Conservation (phyloP, 352 stramenopile species). For the Globisporangium solare region DNA sequence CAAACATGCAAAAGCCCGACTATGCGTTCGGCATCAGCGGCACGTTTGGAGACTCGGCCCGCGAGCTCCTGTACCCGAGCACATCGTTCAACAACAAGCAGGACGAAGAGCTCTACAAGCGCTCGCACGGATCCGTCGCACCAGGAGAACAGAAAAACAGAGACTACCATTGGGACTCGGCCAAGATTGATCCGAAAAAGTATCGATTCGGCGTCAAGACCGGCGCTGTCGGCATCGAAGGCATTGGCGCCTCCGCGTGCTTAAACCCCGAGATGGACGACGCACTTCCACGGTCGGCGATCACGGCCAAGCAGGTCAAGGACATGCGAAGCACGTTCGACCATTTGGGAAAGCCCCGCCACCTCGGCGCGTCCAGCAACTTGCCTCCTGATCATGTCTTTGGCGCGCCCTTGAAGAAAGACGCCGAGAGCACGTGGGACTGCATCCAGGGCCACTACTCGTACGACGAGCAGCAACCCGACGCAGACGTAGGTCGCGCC, state of each 20-base stretch:
- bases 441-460: constrained; percentile 86
- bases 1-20: constrained; percentile 43
- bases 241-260: constrained; percentile 43
- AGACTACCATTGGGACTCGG: constrained; percentile 73
- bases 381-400: constrained; percentile 57
- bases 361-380: constrained; percentile 40
- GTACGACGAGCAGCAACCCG: constrained; percentile 71
- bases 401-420: constrained; percentile 41
- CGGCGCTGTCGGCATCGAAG: constrained; percentile 31
- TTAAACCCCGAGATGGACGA: constrained; percentile 77
- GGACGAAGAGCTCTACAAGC: constrained; percentile 65
- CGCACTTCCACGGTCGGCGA: constrained; percentile 23
- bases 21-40: constrained; percentile 64
- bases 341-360: constrained; percentile 63
- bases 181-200: constrained; percentile 60
- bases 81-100: constrained; percentile 57
- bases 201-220: constrained; percentile 69
- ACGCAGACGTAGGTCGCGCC: constrained; percentile 75
- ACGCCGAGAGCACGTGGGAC: constrained; percentile 48
- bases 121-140: constrained; percentile 67
- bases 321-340: constrained; percentile 73
- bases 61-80: constrained; percentile 76
- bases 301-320: constrained; percentile 66
- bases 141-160: constrained; percentile 85
- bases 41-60: constrained; percentile 76